Conservation (phyloP, 305 asterid genomes). For the Solanum hybrid region DNA sequence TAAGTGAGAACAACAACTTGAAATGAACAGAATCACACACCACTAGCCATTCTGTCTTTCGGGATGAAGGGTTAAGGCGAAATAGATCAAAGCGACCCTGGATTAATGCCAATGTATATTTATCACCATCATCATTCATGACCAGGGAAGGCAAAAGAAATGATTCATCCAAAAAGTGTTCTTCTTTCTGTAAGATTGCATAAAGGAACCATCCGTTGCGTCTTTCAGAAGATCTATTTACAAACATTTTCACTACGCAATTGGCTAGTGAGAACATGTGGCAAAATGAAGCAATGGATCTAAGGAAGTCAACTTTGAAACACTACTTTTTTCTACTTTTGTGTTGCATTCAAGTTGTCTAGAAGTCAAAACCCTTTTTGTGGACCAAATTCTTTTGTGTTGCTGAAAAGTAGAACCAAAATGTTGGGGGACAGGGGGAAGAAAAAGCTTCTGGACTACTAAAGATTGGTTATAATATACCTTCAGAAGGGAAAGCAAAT, state of each 20-base stretch:
- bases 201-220: neutral
- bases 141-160: neutral
- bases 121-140: neutral
- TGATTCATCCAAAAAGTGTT: neutral
- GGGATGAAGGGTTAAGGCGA: neutral
- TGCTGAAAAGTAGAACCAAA: neutral
- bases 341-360: neutral
- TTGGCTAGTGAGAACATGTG: neutral
- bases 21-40: neutral
- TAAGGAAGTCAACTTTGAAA: neutral
- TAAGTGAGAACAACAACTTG: neutral
- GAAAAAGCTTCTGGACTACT: neutral
- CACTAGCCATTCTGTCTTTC: neutral
- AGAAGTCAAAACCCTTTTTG: neutral
- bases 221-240: neutral
- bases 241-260: neutral
- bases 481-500: slow-evolving; percentile 78
- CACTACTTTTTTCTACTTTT: neutral
- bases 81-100: neutral
- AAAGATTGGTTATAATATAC: slow-evolving; percentile 24
- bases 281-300: neutral
- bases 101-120: neutral
- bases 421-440: neutral
- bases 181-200: neutral
- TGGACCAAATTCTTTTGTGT: neutral